Conservation (phyloP, 305 asterid species). For the Fraxinus paxiana region DNA sequence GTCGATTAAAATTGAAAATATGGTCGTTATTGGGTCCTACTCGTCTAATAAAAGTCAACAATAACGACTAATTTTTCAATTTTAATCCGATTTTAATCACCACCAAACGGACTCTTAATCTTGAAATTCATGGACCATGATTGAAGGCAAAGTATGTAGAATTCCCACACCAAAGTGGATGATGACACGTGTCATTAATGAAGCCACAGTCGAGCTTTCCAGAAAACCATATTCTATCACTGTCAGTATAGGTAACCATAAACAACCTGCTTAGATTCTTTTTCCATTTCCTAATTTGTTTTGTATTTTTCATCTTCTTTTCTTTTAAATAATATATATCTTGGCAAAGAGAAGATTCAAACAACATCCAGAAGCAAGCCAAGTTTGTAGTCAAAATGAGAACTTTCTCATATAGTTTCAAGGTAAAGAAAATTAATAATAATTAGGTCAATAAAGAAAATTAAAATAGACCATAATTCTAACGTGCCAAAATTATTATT, state of each 20-base stretch:
- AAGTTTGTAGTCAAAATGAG: background rate
- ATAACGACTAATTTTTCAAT: too few relatives aligned
- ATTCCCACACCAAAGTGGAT: background rate
- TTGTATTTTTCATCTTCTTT: background rate
- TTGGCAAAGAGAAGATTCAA: background rate
- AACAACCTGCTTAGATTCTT: background rate
- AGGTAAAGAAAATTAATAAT: background rate
- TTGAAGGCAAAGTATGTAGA: background rate
- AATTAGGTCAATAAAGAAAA: background rate
- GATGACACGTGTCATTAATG: background rate
- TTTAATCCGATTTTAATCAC: too few relatives aligned
- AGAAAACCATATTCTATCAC: background rate
- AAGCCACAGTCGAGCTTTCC: background rate
- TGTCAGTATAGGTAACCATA: background rate
- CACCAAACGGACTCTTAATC: too few relatives aligned
- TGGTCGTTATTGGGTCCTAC: too few relatives aligned
- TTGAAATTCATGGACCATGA: too few relatives aligned
- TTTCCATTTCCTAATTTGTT: background rate
- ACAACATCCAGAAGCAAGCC: background rate
- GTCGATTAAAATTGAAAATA: too few relatives aligned
- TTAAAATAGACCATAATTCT: background rate
- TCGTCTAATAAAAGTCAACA: too few relatives aligned
- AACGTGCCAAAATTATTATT: background rate
- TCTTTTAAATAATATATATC: background rate
- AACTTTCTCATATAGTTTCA: background rate